Conservation (phyloP, 2,329 filamentous ascomycete species). For the Pyrenophora teres region DNA sequence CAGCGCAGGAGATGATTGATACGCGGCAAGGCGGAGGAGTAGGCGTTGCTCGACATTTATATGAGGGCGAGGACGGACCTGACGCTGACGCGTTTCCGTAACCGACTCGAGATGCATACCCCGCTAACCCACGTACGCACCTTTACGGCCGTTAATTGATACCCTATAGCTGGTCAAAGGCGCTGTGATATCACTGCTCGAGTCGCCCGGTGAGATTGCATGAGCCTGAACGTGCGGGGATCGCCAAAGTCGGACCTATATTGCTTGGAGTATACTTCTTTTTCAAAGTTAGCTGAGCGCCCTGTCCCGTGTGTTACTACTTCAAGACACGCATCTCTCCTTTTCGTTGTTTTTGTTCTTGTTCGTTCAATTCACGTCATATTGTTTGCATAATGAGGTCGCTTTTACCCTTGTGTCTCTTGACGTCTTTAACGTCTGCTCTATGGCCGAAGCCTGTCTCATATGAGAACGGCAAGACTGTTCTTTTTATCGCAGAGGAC, state of each 20-base stretch:
- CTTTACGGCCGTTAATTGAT: background rate
- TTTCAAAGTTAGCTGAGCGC: background rate
- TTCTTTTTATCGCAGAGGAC: slow-evolving; percentile 48
- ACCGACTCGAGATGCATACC: background rate
- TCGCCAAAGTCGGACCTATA: slow-evolving; percentile 6
- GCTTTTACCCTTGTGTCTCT: slow-evolving; percentile 20
- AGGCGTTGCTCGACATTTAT: too few relatives aligned
- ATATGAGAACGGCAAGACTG: slow-evolving; percentile 46
- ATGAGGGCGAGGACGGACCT: too few relatives aligned
- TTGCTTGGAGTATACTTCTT: background rate
- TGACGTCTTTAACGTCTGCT: slow-evolving; percentile 38
- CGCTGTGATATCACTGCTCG: background rate
- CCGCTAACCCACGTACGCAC: background rate
- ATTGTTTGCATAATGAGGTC: slow-evolving; percentile 30
- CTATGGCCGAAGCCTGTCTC: slow-evolving; percentile 51
- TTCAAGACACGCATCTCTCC: background rate
- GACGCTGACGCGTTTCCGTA: background rate
- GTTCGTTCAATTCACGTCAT: background rate
- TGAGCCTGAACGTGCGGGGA: background rate
- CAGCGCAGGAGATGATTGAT: too few relatives aligned
- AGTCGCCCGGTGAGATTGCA: background rate
- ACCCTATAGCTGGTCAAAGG: background rate
- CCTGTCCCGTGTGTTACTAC: too few relatives aligned
- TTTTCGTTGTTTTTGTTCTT: background rate
- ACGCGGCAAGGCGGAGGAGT: too few relatives aligned